Evolutionary conservation across 1,284 basidiomycete genomes (phyloP).

Genomic region (Porogramme epimiltina): DNA sequence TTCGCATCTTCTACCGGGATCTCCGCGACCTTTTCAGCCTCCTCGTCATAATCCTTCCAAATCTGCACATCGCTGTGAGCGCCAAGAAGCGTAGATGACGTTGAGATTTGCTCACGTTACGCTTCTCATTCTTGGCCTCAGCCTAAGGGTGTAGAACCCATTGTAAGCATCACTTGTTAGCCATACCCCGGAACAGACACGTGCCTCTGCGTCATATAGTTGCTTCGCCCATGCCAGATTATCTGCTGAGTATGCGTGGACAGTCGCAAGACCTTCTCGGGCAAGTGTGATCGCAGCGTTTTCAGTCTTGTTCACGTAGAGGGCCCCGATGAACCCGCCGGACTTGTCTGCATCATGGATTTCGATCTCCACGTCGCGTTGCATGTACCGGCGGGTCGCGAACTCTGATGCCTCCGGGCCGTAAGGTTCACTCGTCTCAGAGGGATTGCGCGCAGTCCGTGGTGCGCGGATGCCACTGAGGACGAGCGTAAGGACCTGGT

Average conservation of each 20-base stretch:
- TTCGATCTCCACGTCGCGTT: slow-evolving; percentile 93
- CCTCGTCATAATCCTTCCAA: slow-evolving; percentile 81
- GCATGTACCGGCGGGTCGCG: slow-evolving; percentile 81
- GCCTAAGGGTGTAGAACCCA: slow-evolving; percentile 42
- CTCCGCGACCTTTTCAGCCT: slow-evolving; percentile 57
- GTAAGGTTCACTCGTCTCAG: slow-evolving; percentile 90
- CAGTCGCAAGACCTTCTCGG: slow-evolving; percentile 84
- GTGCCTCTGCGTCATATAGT: slow-evolving; percentile 83
- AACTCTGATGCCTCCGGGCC: slow-evolving; percentile 86
- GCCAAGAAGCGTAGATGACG: slow-evolving; percentile 5
- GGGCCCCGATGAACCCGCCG: slow-evolving; percentile 92
- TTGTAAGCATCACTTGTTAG: background rate
- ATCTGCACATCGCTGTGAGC: slow-evolving; percentile 49
- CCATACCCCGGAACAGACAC: slow-evolving; percentile 3
- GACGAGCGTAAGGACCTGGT: slow-evolving; percentile 88
- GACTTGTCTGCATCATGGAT: slow-evolving; percentile 91
- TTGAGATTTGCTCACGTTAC: slow-evolving; percentile 54
- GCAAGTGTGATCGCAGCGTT: slow-evolving; percentile 86
- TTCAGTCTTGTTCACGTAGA: slow-evolving; percentile 81
- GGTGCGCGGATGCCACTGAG: slow-evolving; percentile 87
- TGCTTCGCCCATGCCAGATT: slow-evolving; percentile 76
- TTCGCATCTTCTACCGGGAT: slow-evolving; percentile 43
- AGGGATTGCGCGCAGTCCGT: slow-evolving; percentile 76
- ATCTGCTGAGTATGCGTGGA: slow-evolving; percentile 90
- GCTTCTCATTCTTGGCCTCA: slow-evolving; percentile 76